These are phyloP conservation scores for Galerina marginata DNA, from an alignment of 768 basidiomycete genomes.

Conservation along the genomic window DNA sequence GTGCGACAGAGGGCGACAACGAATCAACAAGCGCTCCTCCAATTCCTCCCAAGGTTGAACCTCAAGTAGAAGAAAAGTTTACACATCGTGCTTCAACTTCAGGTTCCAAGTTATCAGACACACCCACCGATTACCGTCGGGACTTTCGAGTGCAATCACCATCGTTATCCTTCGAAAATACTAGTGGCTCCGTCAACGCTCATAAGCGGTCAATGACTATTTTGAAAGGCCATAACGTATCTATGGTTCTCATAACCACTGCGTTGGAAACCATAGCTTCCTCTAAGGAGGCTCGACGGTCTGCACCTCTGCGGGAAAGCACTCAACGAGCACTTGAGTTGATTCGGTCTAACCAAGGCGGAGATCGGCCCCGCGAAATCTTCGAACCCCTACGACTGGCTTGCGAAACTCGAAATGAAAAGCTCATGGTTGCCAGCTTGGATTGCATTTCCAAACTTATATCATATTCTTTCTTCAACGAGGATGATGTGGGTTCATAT, in stretches of 20 bases:
- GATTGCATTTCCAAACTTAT: conserved; percentile 98
- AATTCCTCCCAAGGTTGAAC: conserved; percentile 23
- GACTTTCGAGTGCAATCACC: conserved; percentile 31
- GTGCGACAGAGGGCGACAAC: conserved; percentile 6
- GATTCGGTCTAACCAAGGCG: conserved; percentile 75
- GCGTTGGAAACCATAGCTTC: conserved; percentile 86
- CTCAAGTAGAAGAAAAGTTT: conserved; percentile 2
- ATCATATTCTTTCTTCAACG: conserved; percentile 95
- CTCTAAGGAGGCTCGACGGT: conserved; percentile 89
- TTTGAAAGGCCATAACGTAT: conserved; percentile 74
- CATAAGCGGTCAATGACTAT: conserved; percentile 67
- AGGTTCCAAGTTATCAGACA: conserved; percentile 6
- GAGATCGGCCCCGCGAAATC: conserved; percentile 82
- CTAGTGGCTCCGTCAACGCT: conserved; percentile 19
- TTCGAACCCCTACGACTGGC: conserved; percentile 96
- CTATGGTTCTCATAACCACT: conserved; percentile 79
- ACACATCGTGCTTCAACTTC: conserved; percentile 2
- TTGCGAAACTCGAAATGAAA: conserved; percentile 93
- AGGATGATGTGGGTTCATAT: conserved; percentile 50
- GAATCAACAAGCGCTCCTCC: conserved; percentile 14
- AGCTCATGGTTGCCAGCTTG: conserved; percentile 93
- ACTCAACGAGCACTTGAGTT: conserved; percentile 84
- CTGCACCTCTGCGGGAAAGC: conserved; percentile 79
- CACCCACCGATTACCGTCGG: conserved; percentile 17
- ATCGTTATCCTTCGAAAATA: conserved; percentile 26